These are phyloP conservation scores for Fagus sylvatica DNA, from an alignment of 306 rosid species.

Conservation along the genomic window DNA sequence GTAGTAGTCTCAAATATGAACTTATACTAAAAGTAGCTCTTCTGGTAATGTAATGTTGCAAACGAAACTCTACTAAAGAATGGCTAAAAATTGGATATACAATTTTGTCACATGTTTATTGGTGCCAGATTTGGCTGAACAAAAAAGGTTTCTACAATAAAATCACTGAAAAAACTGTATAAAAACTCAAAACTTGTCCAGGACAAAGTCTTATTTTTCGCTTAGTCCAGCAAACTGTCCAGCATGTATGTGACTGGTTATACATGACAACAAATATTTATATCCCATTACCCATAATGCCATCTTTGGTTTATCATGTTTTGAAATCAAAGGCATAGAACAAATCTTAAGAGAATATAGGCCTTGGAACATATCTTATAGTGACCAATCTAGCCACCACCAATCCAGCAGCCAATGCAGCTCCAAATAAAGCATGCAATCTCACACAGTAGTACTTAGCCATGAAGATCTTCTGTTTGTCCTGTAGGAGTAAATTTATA, in stretches of 20 bases:
- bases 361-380: conserved; percentile 19
- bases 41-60: conserved; percentile 3
- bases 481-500: conserved; percentile 42
- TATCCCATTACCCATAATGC: not conserved
- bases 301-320: not conserved
- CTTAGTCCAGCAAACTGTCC: not conserved
- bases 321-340: not conserved
- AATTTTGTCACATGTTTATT: not conserved
- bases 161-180: not conserved
- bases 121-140: not conserved
- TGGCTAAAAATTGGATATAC: not conserved
- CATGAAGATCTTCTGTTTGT: conserved; percentile 84
- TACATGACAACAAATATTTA: not conserved
- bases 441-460: conserved; percentile 91
- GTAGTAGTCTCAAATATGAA: too few relatives aligned
- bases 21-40: conserved; percentile 9
- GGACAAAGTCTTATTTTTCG: not conserved
- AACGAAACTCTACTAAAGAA: too few relatives aligned
- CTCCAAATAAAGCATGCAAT: conserved; percentile 79
- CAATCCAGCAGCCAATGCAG: conserved; percentile 73
- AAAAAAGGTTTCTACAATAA: not conserved
- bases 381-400: conserved; percentile 54
- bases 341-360: conserved; percentile 18
- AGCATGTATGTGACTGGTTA: not conserved
- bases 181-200: not conserved